Conservation (phyloP, 1,284 basidiomycete species). For the Trametes pubescens region DNA sequence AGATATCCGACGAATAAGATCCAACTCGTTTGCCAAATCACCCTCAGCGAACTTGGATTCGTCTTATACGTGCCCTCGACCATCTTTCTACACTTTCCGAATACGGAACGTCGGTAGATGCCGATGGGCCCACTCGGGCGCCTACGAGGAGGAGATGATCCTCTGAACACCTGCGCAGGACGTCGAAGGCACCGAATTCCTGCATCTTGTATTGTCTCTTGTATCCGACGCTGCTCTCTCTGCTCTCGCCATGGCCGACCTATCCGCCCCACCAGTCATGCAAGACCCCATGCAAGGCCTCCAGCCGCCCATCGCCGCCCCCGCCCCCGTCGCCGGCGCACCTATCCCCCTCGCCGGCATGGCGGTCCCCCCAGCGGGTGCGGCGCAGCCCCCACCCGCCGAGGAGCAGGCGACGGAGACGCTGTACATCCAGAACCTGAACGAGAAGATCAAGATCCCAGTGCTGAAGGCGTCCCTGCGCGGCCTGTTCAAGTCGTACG, state of each 20-base stretch:
- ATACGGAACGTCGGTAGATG: background rate
- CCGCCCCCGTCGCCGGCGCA: slow-evolving; percentile 42
- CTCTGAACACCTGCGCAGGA: background rate
- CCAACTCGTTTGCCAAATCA: no score
- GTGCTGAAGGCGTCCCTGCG: slow-evolving; percentile 91
- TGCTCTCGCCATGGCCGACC: slow-evolving; percentile 47
- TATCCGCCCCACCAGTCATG: slow-evolving; percentile 44
- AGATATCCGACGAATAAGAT: no score
- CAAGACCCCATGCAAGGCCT: slow-evolving; percentile 49
- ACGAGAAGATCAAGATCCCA: slow-evolving; percentile 93
- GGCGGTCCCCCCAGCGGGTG: slow-evolving; percentile 32
- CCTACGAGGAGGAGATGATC: background rate
- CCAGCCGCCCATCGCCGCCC: slow-evolving; percentile 37
- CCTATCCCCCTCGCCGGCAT: slow-evolving; percentile 40
- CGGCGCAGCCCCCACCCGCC: slow-evolving; percentile 41
- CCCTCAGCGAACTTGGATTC: no score
- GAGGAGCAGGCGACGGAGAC: slow-evolving; percentile 76
- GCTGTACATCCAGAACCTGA: slow-evolving; percentile 96
- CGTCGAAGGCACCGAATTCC: background rate
- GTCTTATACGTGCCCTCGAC: no score
- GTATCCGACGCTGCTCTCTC: background rate
- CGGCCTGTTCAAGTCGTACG: slow-evolving; percentile 93
- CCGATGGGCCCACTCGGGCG: background rate
- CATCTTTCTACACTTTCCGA: background rate
- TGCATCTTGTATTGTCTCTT: background rate